Evolutionary conservation across 1,139 yeast species (phyloP).

Genomic region (Starmera stellimalicola): DNA sequence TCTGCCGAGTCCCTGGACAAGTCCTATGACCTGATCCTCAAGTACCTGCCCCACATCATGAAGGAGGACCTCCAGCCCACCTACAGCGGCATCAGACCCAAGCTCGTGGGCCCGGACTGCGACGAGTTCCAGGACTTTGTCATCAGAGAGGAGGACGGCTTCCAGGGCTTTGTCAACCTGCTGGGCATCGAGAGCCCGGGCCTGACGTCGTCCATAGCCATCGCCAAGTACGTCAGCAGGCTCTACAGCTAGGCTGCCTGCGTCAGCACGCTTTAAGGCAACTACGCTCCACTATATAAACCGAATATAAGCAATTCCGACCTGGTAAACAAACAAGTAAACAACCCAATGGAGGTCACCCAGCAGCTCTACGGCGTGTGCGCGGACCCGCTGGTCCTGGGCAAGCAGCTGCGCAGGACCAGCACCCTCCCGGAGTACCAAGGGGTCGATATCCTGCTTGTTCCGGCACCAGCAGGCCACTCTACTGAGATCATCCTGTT

Average conservation of each 20-base stretch:
- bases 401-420: too few species aligned
- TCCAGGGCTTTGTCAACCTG: constrained; percentile 71
- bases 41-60: constrained; percentile 55
- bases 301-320: too few species aligned
- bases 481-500: background rate
- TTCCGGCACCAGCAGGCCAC: background rate
- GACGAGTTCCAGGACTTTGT: constrained; percentile 60
- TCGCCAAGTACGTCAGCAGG: too few species aligned
- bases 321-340: too few species aligned
- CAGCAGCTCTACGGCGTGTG: too few species aligned
- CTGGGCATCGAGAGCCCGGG: constrained; percentile 91
- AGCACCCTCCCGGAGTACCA: too few species aligned
- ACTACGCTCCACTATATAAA: too few species aligned
- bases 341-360: too few species aligned
- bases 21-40: constrained; percentile 50
- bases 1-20: constrained; percentile 35
- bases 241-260: too few species aligned
- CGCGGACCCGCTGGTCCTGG: too few species aligned
- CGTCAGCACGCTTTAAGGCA: too few species aligned
- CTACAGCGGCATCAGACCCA: constrained; percentile 81
- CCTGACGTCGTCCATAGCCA: constrained; percentile 71
- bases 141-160: constrained; percentile 55
- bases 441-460: background rate
- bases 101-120: constrained; percentile 39
- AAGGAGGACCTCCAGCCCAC: constrained; percentile 47